Evolutionary conservation across 2,329 filamentous ascomycete species (phyloP), one percentile per base, ranked within the genome.

Genomic region (Colletotrichum australisinense): DNA sequence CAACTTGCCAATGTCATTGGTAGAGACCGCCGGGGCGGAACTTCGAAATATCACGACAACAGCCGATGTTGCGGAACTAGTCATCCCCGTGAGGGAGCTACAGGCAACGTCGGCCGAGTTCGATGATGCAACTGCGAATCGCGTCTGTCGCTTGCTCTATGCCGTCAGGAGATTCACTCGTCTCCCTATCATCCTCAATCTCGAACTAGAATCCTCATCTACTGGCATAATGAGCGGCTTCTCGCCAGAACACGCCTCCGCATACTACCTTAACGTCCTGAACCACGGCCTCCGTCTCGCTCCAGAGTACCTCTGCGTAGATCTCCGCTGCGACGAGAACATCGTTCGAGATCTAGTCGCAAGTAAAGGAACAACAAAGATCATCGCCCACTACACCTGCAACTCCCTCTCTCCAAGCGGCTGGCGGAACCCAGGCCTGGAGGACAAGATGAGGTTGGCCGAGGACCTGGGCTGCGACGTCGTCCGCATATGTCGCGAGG

Each of bases 41-140:
- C 87, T 93, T 8, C 90, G 93, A 75, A 88, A 91, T 24, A 81
- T 93, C 22, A 91, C 93, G 73, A 88, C 88, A n/a, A 91, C 90
- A 3, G 89, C 88, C 3, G 92, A 94, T 79, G 91, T 91, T 3
- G 88, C 93, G 30, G 91, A 93, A 77, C 81, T 93, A 4, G 84
- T 88, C 12, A 82, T 92, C 24, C 38, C 58, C 11, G 52, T 62
- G 4, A 38, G 28, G 26, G 69, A 68, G 11, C 42, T 68, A n/a
- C 69, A 42, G 9, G 12, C 32, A 88, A 67, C 38, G 22, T 56
- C 76, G 65, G n/a, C 76, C 76, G 55, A 76, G 63, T 63, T 79
- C 65, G 77, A 80, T 64, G 79, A 87, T 28, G 84, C 85, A 2
- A 83, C 84, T 65, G 83, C 35, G 19, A 67, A 67, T 14, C 28